Percentiles rank a stretch among this genome's conserved stretches.
phyloP scores from a whole-genome alignment of 345 rosid species.

The Combretum micranthum region DNA sequence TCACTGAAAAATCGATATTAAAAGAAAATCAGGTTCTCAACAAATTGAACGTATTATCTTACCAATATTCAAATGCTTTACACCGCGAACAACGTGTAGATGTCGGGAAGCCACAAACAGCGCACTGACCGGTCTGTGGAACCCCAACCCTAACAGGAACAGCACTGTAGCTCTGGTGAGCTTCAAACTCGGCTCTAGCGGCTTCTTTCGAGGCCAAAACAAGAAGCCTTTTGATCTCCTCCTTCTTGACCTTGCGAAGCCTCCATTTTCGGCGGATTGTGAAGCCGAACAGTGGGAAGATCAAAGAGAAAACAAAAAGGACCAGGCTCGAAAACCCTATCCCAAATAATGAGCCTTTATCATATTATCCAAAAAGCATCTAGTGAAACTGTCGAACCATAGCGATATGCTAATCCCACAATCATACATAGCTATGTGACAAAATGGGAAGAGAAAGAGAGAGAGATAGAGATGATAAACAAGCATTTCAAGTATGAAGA shows the following conservation, averaged over 20 bases:
- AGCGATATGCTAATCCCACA: slow-evolving; percentile 3
- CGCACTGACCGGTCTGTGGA: slow-evolving; percentile 31
- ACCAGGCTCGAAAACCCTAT: slow-evolving; percentile 82
- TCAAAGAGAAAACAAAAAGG: slow-evolving; percentile 42
- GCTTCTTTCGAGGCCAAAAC: slow-evolving; percentile 80
- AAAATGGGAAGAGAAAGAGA: not conserved
- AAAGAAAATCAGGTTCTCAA: not conserved
- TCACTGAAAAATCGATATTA: not conserved
- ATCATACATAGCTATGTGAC: slow-evolving; percentile 14
- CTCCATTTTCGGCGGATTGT: slow-evolving; percentile 68
- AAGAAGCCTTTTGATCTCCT: slow-evolving; percentile 74
- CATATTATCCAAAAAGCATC: slow-evolving; percentile 26
- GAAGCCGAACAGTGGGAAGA: slow-evolving; percentile 35
- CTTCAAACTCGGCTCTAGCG: slow-evolving; percentile 59
- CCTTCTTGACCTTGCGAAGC: slow-evolving; percentile 44
- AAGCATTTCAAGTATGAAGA: not conserved
- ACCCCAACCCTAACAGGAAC: slow-evolving; percentile 13
- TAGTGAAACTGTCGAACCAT: slow-evolving; percentile 4
- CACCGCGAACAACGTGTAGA: slow-evolving; percentile 83
- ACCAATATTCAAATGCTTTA: slow-evolving; percentile 91
- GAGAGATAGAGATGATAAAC: not conserved
- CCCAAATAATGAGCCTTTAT: slow-evolving; percentile 81
- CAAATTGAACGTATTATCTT: slow-evolving; percentile 13
- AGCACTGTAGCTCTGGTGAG: slow-evolving; percentile 18
- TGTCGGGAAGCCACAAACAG: slow-evolving; percentile 69